Evolutionary conservation across 1,284 basidiomycete species (phyloP).

Genomic region (Microbotryum lychnidis-dioicae): DNA sequence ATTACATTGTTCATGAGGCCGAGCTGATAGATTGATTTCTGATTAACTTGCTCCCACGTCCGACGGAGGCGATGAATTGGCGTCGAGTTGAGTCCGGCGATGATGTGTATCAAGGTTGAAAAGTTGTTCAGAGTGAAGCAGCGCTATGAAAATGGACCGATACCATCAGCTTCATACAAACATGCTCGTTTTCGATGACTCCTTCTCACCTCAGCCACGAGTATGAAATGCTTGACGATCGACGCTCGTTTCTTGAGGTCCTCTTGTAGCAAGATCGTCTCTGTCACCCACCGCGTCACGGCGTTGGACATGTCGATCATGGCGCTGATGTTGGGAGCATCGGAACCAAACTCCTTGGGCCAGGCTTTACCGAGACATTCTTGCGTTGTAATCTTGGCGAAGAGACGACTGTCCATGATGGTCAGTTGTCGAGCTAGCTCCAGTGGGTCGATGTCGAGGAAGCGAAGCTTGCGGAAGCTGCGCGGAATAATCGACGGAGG

Average conservation of each 20-base stretch:
- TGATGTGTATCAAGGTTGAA: conserved; percentile 89
- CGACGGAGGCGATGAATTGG: conserved; percentile 86
- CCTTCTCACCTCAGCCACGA: conserved; percentile 74
- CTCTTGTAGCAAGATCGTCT: conserved; percentile 72
- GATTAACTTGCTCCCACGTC: conserved; percentile 86
- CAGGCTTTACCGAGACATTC: conserved; percentile 64
- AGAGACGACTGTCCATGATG: conserved; percentile 79
- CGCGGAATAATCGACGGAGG: conserved; percentile 69
- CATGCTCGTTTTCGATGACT: background rate
- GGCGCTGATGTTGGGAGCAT: conserved; percentile 66
- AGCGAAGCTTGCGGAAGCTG: conserved; percentile 63
- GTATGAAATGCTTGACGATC: conserved; percentile 84
- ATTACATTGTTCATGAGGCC: conserved; percentile 38
- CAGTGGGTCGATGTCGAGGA: conserved; percentile 79
- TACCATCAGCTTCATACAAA: conserved; percentile 14
- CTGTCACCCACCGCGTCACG: conserved; percentile 92
- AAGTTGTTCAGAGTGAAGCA: conserved; percentile 88
- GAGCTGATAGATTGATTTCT: conserved; percentile 42
- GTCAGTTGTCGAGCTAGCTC: conserved; percentile 93
- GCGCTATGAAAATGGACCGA: conserved; percentile 49
- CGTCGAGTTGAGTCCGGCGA: conserved; percentile 88
- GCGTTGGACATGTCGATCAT: conserved; percentile 89
- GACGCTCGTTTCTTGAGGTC: conserved; percentile 76
- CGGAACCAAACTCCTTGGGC: conserved; percentile 37
- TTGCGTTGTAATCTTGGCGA: conserved; percentile 78